Evolutionary conservation across 2,329 filamentous ascomycete genomes (phyloP).

Genomic region (Nigrospora sphaerica): DNA sequence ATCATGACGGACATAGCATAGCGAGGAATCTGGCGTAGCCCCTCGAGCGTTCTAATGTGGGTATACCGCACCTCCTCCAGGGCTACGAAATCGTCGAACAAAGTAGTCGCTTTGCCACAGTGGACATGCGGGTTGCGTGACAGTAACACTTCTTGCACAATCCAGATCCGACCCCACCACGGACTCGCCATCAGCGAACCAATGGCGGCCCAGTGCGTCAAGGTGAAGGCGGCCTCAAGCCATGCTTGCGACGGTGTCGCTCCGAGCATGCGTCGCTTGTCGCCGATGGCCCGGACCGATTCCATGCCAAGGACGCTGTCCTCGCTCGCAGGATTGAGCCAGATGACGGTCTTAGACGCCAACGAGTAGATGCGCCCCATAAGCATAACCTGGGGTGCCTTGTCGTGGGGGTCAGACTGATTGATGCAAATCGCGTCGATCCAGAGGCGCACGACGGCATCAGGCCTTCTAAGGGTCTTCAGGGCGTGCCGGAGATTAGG

Average conservation of each 20-base stretch:
- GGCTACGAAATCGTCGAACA: background rate
- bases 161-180: background rate
- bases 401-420: constrained; percentile 2
- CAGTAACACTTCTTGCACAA: background rate
- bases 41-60: background rate
- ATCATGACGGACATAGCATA: background rate
- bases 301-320: background rate
- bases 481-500: background rate
- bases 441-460: constrained; percentile 1
- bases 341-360: constrained; percentile 1
- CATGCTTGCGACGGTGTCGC: background rate
- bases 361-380: constrained; percentile 6
- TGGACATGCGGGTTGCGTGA: background rate
- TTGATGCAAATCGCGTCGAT: constrained; percentile 9
- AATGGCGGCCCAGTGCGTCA: background rate
- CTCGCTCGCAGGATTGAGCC: background rate
- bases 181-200: background rate
- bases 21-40: background rate
- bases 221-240: background rate
- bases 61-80: background rate
- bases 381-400: background rate
- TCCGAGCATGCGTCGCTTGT: background rate
- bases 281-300: background rate
- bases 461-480: background rate
- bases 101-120: background rate